Evolutionary conservation across 176 grass and related monocot genomes (phyloP), one percentile per base, ranked within the genome.

Genomic region (Oryza meridionalis): DNA sequence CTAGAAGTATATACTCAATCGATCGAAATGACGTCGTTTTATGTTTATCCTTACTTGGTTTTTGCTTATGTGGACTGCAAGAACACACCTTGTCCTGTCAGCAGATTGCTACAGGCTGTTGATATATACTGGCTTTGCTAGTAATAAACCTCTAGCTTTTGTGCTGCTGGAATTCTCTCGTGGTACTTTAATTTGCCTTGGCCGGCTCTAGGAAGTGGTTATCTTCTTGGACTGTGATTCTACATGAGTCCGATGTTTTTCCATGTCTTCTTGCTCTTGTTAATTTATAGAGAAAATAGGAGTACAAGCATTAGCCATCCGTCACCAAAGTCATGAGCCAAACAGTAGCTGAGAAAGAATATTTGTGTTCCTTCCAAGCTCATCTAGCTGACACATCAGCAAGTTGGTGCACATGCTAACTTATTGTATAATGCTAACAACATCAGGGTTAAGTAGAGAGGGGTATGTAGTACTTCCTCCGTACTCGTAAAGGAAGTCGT

Each of bases 21-120:
- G 67, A 67, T 77, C 27, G 79, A 82, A 78, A 82, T 74, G 67
- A 35, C 38, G 37, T 70, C 17, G 51, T 55, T 87, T 65, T 87
- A 84, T 87, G 69, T 63, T 76, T 84, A 65, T 79, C 74, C 70
- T 44, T 76, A 17, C 51, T 24, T 43, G 80, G 58, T 2, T 61
- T 44, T 2, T 84, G 69, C 76, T 66, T 87, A 58, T 87, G 81
- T 90, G 89, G 80, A 86, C 76, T 75, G 29, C 50, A 61, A 42
- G 11, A 81, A 75, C 63, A 50, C 37, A 55, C 19, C 75, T 65
- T 84, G 81, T 90, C 81, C 32, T 70, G 24, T 84, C 89, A 80
- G 46, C 47, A 50, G 72, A 86, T 75, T 15, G 84, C 75, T 70
- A 90, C 70, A 88, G 53, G 61, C 4, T 1, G n/a, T 24, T 51